These are phyloP conservation scores for Ceratocystis alfenasii DNA, from an alignment of 2,329 filamentous ascomycete species.

Conservation along the genomic window DNA sequence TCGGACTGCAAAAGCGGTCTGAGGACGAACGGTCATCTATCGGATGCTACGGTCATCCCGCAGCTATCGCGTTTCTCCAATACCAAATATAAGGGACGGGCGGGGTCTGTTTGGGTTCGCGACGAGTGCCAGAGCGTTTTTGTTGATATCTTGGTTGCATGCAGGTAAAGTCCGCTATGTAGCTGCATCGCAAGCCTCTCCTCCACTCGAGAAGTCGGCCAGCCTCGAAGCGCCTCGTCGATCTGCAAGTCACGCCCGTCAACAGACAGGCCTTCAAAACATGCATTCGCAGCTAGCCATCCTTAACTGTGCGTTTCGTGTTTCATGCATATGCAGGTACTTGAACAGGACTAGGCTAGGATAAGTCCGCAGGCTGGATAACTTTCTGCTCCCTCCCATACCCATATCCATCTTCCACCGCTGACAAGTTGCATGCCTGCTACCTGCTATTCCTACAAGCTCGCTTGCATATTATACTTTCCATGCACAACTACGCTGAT, in stretches of 20 bases:
- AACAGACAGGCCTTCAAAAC: slow-evolving; percentile 8
- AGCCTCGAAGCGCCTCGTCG: not conserved
- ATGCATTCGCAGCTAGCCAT: slow-evolving; percentile 3
- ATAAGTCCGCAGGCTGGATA: not conserved
- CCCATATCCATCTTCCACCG: no score
- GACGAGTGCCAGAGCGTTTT: no score
- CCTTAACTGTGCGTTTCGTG: slow-evolving; percentile 7
- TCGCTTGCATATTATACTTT: no score
- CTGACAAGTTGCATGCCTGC: no score
- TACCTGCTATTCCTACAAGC: no score
- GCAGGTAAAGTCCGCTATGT: not conserved
- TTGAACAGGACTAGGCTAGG: not conserved
- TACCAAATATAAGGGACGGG: not conserved
- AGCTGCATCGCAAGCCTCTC: not conserved
- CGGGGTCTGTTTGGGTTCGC: no score
- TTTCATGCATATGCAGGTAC: slow-evolving; percentile 10
- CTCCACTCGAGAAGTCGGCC: no score
- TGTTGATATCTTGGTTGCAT: not conserved
- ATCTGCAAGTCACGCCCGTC: slow-evolving; percentile 4
- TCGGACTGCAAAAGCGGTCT: not conserved
- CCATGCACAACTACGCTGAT: no score
- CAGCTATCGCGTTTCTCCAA: not conserved
- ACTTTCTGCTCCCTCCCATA: not conserved
- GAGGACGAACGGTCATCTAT: not conserved
- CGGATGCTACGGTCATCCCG: not conserved